Percentiles rank a stretch among this genome's conserved stretches.
Conservation (phyloP, 345 rosid genomes). For the Eucalyptus viminalis region DNA sequence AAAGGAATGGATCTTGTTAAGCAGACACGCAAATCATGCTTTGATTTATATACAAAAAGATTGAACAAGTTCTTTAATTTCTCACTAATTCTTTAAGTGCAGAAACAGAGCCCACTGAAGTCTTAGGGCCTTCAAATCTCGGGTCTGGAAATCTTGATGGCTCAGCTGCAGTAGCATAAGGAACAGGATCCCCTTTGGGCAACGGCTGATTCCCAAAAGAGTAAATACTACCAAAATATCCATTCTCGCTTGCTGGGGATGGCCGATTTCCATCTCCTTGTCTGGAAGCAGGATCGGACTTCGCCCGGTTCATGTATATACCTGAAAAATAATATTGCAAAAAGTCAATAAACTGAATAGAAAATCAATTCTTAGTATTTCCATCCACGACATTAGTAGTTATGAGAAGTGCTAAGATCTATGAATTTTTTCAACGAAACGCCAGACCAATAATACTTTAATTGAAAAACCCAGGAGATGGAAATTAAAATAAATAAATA, state of each 20-base stretch:
- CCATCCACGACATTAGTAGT: not conserved
- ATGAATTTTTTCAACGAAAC: not conserved
- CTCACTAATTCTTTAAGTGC: slow-evolving; percentile 89
- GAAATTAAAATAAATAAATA: not conserved
- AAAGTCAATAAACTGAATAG: not conserved
- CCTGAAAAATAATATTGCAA: slow-evolving; percentile 26
- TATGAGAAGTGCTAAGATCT: not conserved
- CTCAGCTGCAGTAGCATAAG: slow-evolving; percentile 40
- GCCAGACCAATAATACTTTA: not conserved
- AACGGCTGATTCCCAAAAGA: slow-evolving; percentile 32
- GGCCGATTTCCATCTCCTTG: slow-evolving; percentile 45
- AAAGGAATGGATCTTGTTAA: not conserved
- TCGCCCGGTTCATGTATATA: slow-evolving; percentile 34
- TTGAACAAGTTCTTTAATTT: not conserved
- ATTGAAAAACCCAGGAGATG: not conserved
- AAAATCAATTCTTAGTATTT: not conserved
- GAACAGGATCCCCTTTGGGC: slow-evolving; percentile 37
- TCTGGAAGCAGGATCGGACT: slow-evolving; percentile 44
- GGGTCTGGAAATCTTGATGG: slow-evolving; percentile 51
- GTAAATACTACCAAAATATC: slow-evolving; percentile 32
- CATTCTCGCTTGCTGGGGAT: slow-evolving; percentile 34
- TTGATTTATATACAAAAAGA: not conserved
- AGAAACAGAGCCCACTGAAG: slow-evolving; percentile 43
- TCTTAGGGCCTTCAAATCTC: slow-evolving; percentile 55
- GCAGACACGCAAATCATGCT: not conserved